phyloP scores from a whole-genome alignment of 2,329 filamentous ascomycete genomes.

The Ophiostoma australiae region DNA sequence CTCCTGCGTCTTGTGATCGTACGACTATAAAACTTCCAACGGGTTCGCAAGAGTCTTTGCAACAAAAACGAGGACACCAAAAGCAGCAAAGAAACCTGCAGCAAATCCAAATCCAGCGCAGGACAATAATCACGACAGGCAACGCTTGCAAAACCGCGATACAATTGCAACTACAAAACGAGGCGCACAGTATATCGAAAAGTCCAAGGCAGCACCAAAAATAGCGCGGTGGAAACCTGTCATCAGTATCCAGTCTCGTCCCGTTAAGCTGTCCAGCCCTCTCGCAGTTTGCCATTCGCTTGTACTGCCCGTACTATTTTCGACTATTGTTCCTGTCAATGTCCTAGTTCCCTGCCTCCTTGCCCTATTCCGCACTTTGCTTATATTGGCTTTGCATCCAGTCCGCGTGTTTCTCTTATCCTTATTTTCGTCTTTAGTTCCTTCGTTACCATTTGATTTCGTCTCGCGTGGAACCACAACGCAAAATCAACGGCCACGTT shows the following conservation, averaged over 20 bases:
- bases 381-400: conserved; percentile 4
- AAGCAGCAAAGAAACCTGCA: not conserved
- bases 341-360: not conserved
- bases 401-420: not conserved
- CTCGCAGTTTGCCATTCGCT: not conserved
- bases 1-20: not conserved
- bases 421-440: not conserved
- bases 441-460: no score
- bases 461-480: not conserved
- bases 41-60: not conserved
- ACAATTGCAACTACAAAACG: not conserved
- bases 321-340: not conserved
- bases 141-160: not conserved
- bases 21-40: not conserved
- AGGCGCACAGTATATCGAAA: not conserved
- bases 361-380: not conserved
- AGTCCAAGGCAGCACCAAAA: not conserved
- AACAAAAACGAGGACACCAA: not conserved
- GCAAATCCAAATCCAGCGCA: not conserved
- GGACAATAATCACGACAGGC: not conserved
- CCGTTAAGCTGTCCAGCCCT: not conserved
- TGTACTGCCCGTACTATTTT: not conserved
- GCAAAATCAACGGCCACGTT: not conserved
- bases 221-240: conserved; percentile 8
- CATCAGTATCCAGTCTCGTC: not conserved